Evolutionary conservation across 345 rosid genomes (phyloP).

Genomic region (Litchi chinensis): DNA sequence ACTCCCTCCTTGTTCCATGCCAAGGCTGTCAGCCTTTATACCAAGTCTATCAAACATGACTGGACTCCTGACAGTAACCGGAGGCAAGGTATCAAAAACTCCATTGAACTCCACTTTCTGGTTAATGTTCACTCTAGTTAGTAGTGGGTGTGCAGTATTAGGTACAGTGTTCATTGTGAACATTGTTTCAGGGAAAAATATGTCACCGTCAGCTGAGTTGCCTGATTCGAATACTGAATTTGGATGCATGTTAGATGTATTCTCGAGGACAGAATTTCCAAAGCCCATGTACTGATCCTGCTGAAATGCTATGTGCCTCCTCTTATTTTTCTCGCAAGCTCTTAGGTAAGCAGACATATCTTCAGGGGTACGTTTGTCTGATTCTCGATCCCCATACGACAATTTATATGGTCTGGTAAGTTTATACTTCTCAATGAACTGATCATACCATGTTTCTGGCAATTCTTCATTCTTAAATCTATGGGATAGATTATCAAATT

Average conservation of each 20-base stretch:
- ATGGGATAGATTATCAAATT: conserved; percentile 55
- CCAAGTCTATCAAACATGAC: conserved; percentile 90
- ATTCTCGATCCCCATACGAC: conserved; percentile 60
- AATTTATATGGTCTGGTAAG: conserved; percentile 54
- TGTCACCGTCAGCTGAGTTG: conserved; percentile 55
- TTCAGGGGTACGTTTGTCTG: conserved; percentile 72
- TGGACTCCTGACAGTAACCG: conserved; percentile 58
- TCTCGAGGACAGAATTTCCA: conserved; percentile 39
- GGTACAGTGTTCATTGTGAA: conserved; percentile 82
- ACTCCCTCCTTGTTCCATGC: conserved; percentile 73
- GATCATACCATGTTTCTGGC: conserved; percentile 91
- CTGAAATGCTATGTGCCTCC: conserved; percentile 62
- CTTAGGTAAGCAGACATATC: conserved; percentile 72
- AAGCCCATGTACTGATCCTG: conserved; percentile 38
- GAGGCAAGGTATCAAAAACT: conserved; percentile 77
- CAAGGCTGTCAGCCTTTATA: conserved; percentile 62
- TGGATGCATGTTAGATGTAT: conserved; percentile 37
- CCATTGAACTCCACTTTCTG: conserved; percentile 62
- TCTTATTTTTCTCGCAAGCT: conserved; percentile 62
- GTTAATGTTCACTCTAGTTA: conserved; percentile 39
- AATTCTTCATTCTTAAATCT: conserved; percentile 75
- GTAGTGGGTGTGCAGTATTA: conserved; percentile 61
- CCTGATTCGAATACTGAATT: conserved; percentile 47
- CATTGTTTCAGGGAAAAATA: conserved; percentile 80
- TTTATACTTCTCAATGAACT: conserved; percentile 65